These are phyloP conservation scores for Fraxinus nigra DNA, from an alignment of 305 asterid genomes.

Conservation along the genomic window DNA sequence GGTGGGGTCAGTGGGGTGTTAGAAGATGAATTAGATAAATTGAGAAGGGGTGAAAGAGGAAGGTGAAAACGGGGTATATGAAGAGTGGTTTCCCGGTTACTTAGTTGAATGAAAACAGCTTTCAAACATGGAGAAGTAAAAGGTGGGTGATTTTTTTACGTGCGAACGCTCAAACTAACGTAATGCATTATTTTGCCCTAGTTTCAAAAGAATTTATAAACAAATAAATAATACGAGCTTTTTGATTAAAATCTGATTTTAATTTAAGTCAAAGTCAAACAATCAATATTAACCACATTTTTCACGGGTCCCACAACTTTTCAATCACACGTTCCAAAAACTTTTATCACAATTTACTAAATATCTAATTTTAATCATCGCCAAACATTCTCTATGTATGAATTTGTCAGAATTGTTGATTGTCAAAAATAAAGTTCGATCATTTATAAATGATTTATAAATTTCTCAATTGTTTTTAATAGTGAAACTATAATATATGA, in stretches of 20 bases:
- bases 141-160: not conserved
- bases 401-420: not conserved
- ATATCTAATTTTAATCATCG: too few relatives aligned
- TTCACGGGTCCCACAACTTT: too few relatives aligned
- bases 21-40: not conserved
- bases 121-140: not conserved
- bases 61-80: not conserved
- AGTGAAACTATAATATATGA: not conserved
- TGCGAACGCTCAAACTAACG: not conserved
- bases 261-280: too few relatives aligned
- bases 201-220: too few relatives aligned
- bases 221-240: too few relatives aligned
- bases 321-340: too few relatives aligned
- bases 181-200: not conserved
- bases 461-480: not conserved
- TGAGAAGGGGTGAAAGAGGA: not conserved
- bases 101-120: not conserved
- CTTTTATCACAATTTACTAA: too few relatives aligned
- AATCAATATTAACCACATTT: too few relatives aligned
- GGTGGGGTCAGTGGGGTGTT: not conserved
- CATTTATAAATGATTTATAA: too few relatives aligned
- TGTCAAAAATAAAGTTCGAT: not conserved
- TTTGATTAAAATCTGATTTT: too few relatives aligned
- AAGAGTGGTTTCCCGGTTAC: not conserved
- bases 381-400: not conserved